A percentile compares a stretch with the other conserved stretches of the same genome.
phyloP scores from a whole-genome alignment of 148 eudicot species.

The Persicaria maculosa region DNA sequence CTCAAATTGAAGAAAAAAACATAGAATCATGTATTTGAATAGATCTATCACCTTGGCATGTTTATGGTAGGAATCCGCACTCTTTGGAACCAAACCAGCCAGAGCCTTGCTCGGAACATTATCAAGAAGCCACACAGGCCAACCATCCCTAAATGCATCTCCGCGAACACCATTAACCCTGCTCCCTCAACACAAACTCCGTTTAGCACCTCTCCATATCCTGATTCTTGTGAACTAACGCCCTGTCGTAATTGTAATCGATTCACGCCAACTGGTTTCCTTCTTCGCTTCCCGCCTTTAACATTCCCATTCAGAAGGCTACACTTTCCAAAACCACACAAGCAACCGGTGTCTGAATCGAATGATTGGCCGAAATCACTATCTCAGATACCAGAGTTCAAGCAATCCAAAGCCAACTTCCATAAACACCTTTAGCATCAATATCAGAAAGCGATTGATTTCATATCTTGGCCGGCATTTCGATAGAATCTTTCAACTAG shows the following conservation, averaged over 20 bases:
- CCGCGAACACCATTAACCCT: not conserved
- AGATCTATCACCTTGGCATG: conserved; percentile 6
- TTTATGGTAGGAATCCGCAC: conserved; percentile 7
- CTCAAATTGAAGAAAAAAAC: not conserved
- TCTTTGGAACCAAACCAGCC: not conserved
- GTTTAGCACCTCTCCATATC: not conserved
- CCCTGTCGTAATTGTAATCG: not conserved
- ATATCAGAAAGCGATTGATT: not conserved
- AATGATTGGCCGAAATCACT: not conserved
- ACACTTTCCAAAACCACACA: conserved; percentile 8
- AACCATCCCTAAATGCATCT: not conserved
- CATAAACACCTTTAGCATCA: not conserved
- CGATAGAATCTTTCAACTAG: not conserved
- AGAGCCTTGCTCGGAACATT: conserved; percentile 4
- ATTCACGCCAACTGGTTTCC: not conserved
- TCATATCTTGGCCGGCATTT: conserved; percentile 1
- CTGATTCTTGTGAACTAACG: not conserved
- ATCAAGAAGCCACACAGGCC: conserved; percentile 4
- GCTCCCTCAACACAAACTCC: not conserved
- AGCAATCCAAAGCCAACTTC: not conserved
- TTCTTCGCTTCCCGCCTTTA: not conserved
- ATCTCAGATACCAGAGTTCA: not conserved
- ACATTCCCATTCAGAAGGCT: not conserved
- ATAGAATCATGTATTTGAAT: not conserved
- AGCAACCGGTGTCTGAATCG: conserved; percentile 6